Base-by-base conservation (phyloP, 1,284 basidiomycete genomes). In the Pseudozyma thailandica region DNA sequence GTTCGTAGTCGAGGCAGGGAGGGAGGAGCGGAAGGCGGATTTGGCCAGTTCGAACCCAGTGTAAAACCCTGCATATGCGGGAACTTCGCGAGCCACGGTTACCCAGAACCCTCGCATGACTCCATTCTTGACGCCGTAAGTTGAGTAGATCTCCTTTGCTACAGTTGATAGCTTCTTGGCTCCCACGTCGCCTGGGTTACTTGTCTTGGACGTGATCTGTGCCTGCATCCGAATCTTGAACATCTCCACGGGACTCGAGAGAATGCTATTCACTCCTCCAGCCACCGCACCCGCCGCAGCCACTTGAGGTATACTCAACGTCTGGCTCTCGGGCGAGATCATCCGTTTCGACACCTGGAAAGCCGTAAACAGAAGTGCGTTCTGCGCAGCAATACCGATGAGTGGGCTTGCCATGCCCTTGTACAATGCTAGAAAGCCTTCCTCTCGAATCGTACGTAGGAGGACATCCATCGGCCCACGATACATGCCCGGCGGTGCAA, bases 211-310 rank as follows among this genome's bases (percentile, higher is more conserved):
- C 6, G 43, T 92, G 74, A 93, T 93, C 79, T 94, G 92, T 5
- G 92, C 93, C 84, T 98, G 94, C 94, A 97, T 96, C n/a, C 92
- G 88, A 44, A 98, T 92, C 85, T 94, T 92, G 84, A 91, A 91
- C 26, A 76, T 39, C 43, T 78, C 72, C n/a, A 75, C 62, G 16
- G 95, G 94, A 82, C 91, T 91, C 0, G 53, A 53, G 8, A 78
- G 87, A 15, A 96, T 84, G 20, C 93, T 89, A 78, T 98, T 96
- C 0, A 88, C 88, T 0, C 91, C 92, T 15, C 94, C 94, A 0
- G 95, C 95, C 86, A 96, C 91, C 0, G 89, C 88, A 0, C 95
- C 95, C 0, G 95, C 94, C 0, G 88, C 82, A 0, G 92, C 92
- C 9, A 89, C 91, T 83, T 98, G 89, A 16, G 87, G 86, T 45